Evolutionary conservation across 202 grass and related monocot genomes (phyloP), one percentile per base, ranked within the genome.

Genomic region (Brachypodium distachyon): DNA sequence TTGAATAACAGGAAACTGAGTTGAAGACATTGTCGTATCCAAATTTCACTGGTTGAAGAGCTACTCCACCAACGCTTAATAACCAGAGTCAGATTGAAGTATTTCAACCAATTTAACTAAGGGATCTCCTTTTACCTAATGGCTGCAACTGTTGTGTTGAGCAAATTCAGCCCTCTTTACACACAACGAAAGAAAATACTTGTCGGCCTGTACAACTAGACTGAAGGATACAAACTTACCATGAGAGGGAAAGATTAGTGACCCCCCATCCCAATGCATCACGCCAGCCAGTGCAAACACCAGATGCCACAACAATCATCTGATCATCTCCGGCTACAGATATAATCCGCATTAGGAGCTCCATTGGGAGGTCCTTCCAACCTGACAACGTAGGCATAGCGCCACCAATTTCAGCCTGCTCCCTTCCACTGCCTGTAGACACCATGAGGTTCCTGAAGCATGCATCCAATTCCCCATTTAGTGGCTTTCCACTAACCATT

Each of bases 321-420:
- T 79, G 64, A 16, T 89, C 89, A 80, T 98, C 91, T 31, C 90
- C 91, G 31, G 67, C 77, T 6, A 82, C 33, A 7, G 84, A 88
- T 22, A 88, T 9, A 52, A 98, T 92, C 73, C 89, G 79, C 85
- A 95, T 61, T 28, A 98, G 81, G 13, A 98, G 44, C 80, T 98
- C 95, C 83, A 92, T 78, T 6, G 95, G 95, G 39, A 98, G 91
- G 66, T 98, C 95, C 77, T 98, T 98, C 95, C 95, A 98, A 21
- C 91, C 91, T 25, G 87, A 75, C 64, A 95, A 69, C 4, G 67
- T 66, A 21, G 84, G 46, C 46, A 42, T 73, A 8, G 23, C 25
- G 23, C 73, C 76, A 51, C 74, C 89, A 60, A 10, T 87, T 78
- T 83, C 81, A 61, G 67, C 25, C 41, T 66, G 78, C 9, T 62